Base-by-base conservation (phyloP, 208 protist genomes). In the Trypanosoma lewisi region DNA sequence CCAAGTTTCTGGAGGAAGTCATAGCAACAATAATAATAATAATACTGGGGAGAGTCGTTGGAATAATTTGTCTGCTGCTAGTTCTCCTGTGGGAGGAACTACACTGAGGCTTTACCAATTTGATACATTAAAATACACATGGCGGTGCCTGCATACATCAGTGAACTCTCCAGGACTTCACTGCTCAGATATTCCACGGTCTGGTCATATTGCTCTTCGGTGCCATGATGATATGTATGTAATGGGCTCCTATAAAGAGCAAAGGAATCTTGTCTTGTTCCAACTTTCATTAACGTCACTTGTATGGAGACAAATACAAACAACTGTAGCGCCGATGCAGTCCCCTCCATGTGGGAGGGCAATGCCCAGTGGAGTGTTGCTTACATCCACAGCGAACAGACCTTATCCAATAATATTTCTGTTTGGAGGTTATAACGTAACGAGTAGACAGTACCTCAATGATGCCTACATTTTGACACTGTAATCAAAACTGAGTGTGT, bases 141-240 rank as follows among this genome's bases (percentile, higher is more conserved):
- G 64, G 54, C 19, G 34, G 33, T 21, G 54, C 12, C 12, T 70
- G 44, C 23, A 9, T n/a, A 62, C 64, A 6, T 63, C 21, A 42
- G 4, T 30, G 0, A 55, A 57, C 9, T 30, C 55, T 14, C 21
- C 28, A 33, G 39, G 17, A 19, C 34, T 51, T 2, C 0, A 1
- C 0, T 44, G 30, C 16, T 48, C 64, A 16, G 64, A 70, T 63
- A 47, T 70, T 49, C 67, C 67, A 14, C 49, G 19, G 11, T 58
- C 39, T 55, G 67, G 67, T 4, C 67, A 73, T 39, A 42, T 66
- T 37, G 36, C 58, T 33, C 11, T 73, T 11, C 42, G 49, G 12
- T 59, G 23, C 44, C n/a, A 61, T 21, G 45, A 66, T 47, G 34
- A 73, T 45, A 53, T 73, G 36, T 66, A 62, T 48, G 67, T 65